Evolutionary conservation across 225 moss, liverwort and hornwort species (phyloP), one percentile per base, ranked within the genome.

Genomic region (Takakia lepidozioides): DNA sequence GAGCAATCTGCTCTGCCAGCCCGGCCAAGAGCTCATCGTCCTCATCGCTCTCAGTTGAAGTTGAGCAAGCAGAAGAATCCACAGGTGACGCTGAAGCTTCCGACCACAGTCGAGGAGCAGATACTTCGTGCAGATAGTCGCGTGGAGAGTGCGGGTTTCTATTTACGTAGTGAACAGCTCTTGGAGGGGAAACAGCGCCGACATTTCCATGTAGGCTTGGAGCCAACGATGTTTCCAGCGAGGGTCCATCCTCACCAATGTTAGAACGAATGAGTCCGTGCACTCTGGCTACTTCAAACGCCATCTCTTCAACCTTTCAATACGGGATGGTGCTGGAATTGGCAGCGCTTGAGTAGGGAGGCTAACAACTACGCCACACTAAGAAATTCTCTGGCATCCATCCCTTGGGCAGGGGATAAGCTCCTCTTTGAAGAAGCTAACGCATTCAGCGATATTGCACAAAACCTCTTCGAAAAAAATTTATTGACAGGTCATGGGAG

Each of bases 31-130:
- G 71, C 19, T 93, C 88, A 0, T 85, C 85, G 1, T 93, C 88
- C 23, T 86, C 93, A 8, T 88, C 88, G 21, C 93, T 93, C 43
- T 93, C 92, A 0, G 87, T 84, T 45, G 82, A 87, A 0, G 85
- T 86, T 3, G 71, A 71, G n/a, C 74, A 74, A 5, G 92, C 57
- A 0, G 82, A 87, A 1, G 63, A 60, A 15, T 74, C 87, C 1
- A 63, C 49, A 29, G 74, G 73, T 0, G 71, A 74, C 25, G 70
- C 57, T 2, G 67, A 59, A 0, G 65, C 58, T 29, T 78, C 85
- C 1, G 59, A 68, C 49, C 77, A 72, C 43, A 60, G 67, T 7
- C 53, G 63, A 16, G 32, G 43, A 0, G 70, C 65, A 2, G 51
- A 23, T 0, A 63, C 39, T 30, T 37, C 28, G 45, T 27, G 27